A percentile compares a stretch with the other conserved stretches of the same genome.
These are phyloP conservation scores for Linnemannia elongata DNA, from an alignment of 192 early-diverging fungal genomes.

Conservation along the genomic window DNA sequence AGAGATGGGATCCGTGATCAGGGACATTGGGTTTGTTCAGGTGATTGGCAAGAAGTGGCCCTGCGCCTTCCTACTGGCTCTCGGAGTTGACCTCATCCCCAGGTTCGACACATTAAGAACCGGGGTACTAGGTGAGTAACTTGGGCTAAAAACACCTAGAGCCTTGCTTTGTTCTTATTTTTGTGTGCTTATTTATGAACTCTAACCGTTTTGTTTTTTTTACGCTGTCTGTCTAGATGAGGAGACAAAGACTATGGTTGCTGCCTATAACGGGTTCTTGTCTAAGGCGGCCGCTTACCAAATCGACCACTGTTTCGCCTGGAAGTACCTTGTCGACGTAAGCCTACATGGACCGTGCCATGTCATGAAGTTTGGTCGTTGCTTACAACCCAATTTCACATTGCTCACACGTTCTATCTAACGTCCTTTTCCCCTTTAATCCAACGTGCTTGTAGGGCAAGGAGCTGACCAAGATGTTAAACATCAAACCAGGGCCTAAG, in stretches of 20 bases:
- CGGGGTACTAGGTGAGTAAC: constrained; percentile 22
- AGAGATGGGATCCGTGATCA: constrained; percentile 72
- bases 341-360: constrained; percentile 30
- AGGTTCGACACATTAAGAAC: constrained; percentile 40
- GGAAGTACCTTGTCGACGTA: constrained; percentile 67
- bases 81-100: constrained; percentile 61
- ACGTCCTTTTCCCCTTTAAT: neutral
- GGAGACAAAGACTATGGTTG: constrained; percentile 13
- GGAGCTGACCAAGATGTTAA: constrained; percentile 68
- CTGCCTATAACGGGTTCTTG: constrained; percentile 49
- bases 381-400: neutral
- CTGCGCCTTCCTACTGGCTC: constrained; percentile 60
- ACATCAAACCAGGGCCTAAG: constrained; percentile 79
- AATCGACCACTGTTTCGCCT: constrained; percentile 60
- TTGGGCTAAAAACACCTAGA: no score
- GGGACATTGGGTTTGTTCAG: constrained; percentile 66
- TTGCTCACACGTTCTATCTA: neutral
- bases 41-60: constrained; percentile 69
- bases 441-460: constrained; percentile 71
- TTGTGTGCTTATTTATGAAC: neutral
- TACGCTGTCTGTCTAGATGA: constrained; percentile 4
- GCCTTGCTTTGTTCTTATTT: neutral
- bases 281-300: constrained; percentile 50
- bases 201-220: neutral
- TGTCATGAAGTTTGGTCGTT: neutral